These are phyloP conservation scores for Orbilia ellipsospora DNA, from an alignment of 2,329 filamentous ascomycete species.

Conservation along the genomic window DNA sequence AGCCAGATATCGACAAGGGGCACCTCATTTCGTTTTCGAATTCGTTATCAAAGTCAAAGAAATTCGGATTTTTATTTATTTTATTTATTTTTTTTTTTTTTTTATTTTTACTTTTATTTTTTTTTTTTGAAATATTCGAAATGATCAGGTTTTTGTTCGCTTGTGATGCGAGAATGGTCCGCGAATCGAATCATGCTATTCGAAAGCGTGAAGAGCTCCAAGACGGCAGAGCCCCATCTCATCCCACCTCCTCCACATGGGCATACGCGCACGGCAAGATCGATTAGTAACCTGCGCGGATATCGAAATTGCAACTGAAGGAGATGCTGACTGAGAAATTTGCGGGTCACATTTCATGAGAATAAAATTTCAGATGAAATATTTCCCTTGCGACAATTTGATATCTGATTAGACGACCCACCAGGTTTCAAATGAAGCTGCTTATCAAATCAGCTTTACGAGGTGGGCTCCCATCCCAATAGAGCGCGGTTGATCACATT, in stretches of 20 bases:
- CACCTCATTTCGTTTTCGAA: neutral
- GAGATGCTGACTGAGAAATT: neutral
- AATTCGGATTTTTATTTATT: too few species aligned
- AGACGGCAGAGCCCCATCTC: too few species aligned
- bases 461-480: neutral
- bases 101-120: too few species aligned
- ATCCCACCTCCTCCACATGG: neutral
- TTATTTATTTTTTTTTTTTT: too few species aligned
- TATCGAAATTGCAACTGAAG: neutral
- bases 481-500: neutral
- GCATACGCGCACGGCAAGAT: neutral
- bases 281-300: slow-evolving; percentile 36
- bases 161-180: too few species aligned
- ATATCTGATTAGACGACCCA: neutral
- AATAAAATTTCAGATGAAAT: too few species aligned
- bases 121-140: too few species aligned
- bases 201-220: too few species aligned
- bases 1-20: slow-evolving; percentile 30
- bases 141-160: too few species aligned
- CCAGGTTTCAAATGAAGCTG: slow-evolving; percentile 1
- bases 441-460: slow-evolving; percentile 42
- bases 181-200: too few species aligned
- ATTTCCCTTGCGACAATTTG: neutral
- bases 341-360: slow-evolving; percentile 4
- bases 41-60: too few species aligned